phyloP scores from a whole-genome alignment of 139 green algal species.

The Picochlorum sp. region DNA sequence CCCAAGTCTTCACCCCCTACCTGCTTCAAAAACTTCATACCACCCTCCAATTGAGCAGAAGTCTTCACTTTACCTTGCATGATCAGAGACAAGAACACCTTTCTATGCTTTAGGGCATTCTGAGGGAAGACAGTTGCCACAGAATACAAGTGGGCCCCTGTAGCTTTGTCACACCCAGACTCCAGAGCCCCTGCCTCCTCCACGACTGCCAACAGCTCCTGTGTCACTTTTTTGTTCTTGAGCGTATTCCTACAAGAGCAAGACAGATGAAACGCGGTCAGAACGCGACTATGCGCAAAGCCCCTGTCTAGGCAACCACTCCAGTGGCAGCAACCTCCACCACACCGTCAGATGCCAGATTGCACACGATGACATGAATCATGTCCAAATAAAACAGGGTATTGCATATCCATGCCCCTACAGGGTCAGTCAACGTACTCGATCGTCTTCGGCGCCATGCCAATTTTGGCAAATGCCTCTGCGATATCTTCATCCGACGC shows the following conservation, averaged over 20 bases:
- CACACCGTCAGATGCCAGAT: too few relatives aligned
- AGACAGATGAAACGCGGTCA: not conserved
- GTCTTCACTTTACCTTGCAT: slow-evolving; percentile 49
- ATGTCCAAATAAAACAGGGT: not conserved
- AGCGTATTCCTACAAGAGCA: slow-evolving; percentile 43
- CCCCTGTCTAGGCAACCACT: too few relatives aligned
- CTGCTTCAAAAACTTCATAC: slow-evolving; percentile 70
- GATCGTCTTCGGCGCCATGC: slow-evolving; percentile 51
- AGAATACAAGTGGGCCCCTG: slow-evolving; percentile 72
- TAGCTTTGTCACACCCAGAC: slow-evolving; percentile 55
- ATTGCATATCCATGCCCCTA: too few relatives aligned
- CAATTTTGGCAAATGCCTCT: slow-evolving; percentile 51
- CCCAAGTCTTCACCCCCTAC: slow-evolving; percentile 31
- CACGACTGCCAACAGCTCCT: slow-evolving; percentile 61
- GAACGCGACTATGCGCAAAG: too few relatives aligned
- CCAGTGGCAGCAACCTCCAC: not conserved
- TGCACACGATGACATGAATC: too few relatives aligned
- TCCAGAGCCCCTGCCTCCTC: slow-evolving; percentile 48
- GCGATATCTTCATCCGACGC: slow-evolving; percentile 31
- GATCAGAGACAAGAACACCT: slow-evolving; percentile 58
- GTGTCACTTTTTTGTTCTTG: slow-evolving; percentile 70
- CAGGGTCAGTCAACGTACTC: slow-evolving; percentile 41
- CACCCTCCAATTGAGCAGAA: slow-evolving; percentile 71
- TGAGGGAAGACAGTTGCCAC: slow-evolving; percentile 70
- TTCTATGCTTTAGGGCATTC: slow-evolving; percentile 71